Evolutionary conservation across 192 early-diverging fungal genomes (phyloP), one percentile per base, ranked within the genome.

Genomic region (Coemansia sp.): DNA sequence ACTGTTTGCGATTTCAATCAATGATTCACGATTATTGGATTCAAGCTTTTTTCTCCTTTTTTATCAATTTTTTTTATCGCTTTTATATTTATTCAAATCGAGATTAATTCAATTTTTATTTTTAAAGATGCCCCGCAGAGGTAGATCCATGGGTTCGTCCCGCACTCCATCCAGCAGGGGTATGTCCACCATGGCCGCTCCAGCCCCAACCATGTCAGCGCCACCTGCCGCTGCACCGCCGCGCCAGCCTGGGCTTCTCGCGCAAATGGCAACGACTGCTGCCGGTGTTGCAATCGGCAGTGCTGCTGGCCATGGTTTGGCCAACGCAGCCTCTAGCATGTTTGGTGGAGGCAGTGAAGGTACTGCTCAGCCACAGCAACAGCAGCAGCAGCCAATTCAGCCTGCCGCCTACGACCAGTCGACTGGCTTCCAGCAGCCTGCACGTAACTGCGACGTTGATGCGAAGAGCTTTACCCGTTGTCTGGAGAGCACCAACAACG

Each of bases 201-300:
- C 80, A n/a, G 64, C 70, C 4, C 71, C 78, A 10, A 49, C 71
- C 33, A 64, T 68, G 45, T 75, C 66, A 33, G 82, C 84, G 31
- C 86, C 88, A 43, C 77, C 87, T 49, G 82, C 78, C 37, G 72
- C 72, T 31, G 77, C 79, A 29, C 69, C 59, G 66, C 87, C 87
- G 23, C 86, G 87, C 75, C 89, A 91, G 73, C 90, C 90, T 28
- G 89, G 89, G 40, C 63, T 93, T 37, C 68, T 82, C 70, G 64
- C 75, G 18, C 75, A 95, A 81, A 94, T 95, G 92, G 95, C 93
- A n/a, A 84, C 93, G 16, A 95, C 95, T 23, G 95, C 93, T 59
- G 95, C 91, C 46, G 93, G 93, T 83, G 93, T 94, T 45, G 95
- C 93, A 65, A 90, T 96, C n/a, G 95, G 93, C 55, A 89, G 87